Conservation (phyloP, 306 rosid genomes). For the Cucurbita moschata region DNA sequence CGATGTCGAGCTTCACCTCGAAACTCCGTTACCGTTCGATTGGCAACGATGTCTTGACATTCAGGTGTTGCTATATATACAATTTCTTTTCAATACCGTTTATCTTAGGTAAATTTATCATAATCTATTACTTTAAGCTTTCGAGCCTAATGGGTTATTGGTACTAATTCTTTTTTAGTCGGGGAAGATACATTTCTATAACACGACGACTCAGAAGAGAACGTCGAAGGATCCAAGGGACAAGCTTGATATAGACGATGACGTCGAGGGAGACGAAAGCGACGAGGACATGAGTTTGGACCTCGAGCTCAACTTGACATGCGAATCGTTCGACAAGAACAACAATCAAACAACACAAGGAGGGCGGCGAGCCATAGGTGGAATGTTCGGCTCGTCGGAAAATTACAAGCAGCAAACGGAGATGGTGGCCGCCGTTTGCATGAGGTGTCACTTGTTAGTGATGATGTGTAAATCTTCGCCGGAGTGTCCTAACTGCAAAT, state of each 20-base stretch:
- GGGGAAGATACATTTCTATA: conserved; percentile 8
- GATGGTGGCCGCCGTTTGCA: conserved; percentile 12
- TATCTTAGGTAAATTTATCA: too few relatives aligned
- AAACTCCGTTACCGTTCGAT: conserved; percentile 5
- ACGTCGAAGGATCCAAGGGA: conserved; percentile 8
- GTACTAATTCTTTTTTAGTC: neutral
- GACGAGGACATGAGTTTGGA: neutral
- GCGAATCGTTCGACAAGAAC: neutral
- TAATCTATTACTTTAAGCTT: too few relatives aligned
- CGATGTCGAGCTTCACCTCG: conserved; percentile 12
- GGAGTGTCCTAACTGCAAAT: conserved; percentile 10
- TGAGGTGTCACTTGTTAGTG: conserved; percentile 7
- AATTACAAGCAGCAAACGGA: neutral
- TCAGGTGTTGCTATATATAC: neutral
- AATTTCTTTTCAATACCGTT: neutral
- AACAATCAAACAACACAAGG: neutral
- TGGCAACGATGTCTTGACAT: conserved; percentile 11
- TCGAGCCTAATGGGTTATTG: too few relatives aligned
- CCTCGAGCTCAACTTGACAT: conserved; percentile 5
- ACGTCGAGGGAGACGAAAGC: neutral
- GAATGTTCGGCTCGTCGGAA: neutral
- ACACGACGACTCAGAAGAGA: conserved; percentile 2
- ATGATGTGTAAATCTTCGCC: conserved; percentile 10
- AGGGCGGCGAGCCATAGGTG: neutral
- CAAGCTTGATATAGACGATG: neutral